Conservation (phyloP, 257 asterid species). For the Schizonepeta tenuifolia region DNA sequence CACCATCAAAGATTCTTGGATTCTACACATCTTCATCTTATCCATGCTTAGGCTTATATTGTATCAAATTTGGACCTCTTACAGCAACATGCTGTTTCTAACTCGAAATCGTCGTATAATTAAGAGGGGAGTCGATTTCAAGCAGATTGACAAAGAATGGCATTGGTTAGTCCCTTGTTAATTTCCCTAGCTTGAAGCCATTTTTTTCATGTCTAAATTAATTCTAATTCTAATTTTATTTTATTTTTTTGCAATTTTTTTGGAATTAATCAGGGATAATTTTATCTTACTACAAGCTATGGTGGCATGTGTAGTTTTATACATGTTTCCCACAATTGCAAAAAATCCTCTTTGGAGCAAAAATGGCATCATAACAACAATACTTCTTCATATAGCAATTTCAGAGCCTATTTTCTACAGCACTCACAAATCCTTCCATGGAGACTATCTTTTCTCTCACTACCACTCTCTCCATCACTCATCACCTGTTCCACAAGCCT, state of each 20-base stretch:
- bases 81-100: constrained; percentile 68
- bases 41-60: constrained; percentile 52
- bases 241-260: not conserved
- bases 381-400: constrained; percentile 54
- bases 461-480: constrained; percentile 90
- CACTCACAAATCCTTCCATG: constrained; percentile 73
- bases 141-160: constrained; percentile 89
- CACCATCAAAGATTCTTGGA: constrained; percentile 48
- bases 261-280: constrained; percentile 65
- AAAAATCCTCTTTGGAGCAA: constrained; percentile 57
- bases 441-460: constrained; percentile 54
- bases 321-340: constrained; percentile 45
- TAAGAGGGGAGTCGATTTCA: constrained; percentile 67
- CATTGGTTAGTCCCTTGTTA: constrained; percentile 57
- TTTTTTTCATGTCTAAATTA: not conserved
- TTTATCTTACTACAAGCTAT: constrained; percentile 77
- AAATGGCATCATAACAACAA: constrained; percentile 53
- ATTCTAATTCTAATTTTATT: not conserved
- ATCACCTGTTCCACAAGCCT: constrained; percentile 78
- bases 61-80: constrained; percentile 61
- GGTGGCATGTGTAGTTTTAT: constrained; percentile 49
- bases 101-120: constrained; percentile 66
- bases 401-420: constrained; percentile 82
- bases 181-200: not conserved
- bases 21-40: constrained; percentile 58